These are phyloP conservation scores for Macrophomina tecta DNA, from an alignment of 2,329 filamentous ascomycete genomes.

Conservation along the genomic window DNA sequence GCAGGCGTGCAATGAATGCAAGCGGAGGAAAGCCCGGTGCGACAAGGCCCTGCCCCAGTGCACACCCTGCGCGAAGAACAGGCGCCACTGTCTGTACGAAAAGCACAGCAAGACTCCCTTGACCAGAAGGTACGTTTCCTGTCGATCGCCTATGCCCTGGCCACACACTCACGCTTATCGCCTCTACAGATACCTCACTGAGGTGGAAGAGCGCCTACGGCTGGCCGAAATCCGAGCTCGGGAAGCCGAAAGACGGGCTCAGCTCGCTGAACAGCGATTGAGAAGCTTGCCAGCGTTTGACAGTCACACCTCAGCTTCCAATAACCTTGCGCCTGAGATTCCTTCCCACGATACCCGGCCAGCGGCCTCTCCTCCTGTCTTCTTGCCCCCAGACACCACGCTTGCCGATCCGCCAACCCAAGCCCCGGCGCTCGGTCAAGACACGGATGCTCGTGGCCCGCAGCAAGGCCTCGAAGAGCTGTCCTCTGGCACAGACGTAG, in stretches of 20 bases:
- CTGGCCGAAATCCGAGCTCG: constrained; percentile 35
- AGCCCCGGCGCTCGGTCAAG: background rate
- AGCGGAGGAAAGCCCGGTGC: constrained; percentile 18
- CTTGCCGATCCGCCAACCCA: background rate
- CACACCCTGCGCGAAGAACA: constrained; percentile 48
- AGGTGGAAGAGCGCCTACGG: constrained; percentile 51
- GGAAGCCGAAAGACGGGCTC: constrained; percentile 33
- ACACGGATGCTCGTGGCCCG: background rate
- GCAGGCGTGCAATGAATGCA: constrained; percentile 20
- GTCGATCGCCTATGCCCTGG: background rate
- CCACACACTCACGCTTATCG: background rate
- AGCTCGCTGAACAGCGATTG: constrained; percentile 33
- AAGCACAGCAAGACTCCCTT: constrained; percentile 56
- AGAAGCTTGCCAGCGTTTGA: constrained; percentile 16
- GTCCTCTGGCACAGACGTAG: background rate
- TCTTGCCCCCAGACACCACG: background rate
- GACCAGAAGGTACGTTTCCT: constrained; percentile 49
- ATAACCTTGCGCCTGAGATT: no score
- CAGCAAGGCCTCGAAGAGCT: background rate
- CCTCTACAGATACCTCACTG: constrained; percentile 40
- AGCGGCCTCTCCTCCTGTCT: no score
- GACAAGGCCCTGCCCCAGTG: constrained; percentile 20
- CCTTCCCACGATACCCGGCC: no score
- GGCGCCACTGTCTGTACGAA: constrained; percentile 57
- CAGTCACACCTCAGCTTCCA: background rate